phyloP scores from a whole-genome alignment of 257 asterid genomes.

The Solanum acaule region DNA sequence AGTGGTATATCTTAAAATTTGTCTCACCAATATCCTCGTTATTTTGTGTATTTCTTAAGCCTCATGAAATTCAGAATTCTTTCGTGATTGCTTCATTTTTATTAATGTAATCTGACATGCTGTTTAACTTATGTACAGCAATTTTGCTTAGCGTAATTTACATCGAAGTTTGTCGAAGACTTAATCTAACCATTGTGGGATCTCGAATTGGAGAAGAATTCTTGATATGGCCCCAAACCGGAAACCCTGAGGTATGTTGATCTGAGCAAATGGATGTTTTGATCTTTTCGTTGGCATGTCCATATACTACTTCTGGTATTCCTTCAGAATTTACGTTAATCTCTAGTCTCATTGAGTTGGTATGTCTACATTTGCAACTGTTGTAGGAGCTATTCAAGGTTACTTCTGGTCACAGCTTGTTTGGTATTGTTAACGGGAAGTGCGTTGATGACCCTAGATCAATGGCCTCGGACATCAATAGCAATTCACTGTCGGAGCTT shows the following conservation, averaged over 20 bases:
- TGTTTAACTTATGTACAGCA: conserved; percentile 36
- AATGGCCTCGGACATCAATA: conserved; percentile 81
- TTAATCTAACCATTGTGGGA: conserved; percentile 79
- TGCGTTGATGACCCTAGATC: conserved; percentile 86
- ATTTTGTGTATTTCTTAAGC: neutral
- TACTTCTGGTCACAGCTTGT: conserved; percentile 77
- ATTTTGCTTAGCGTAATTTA: conserved; percentile 87
- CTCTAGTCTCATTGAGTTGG: neutral
- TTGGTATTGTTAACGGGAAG: conserved; percentile 73
- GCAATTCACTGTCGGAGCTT: conserved; percentile 65
- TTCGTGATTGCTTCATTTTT: neutral
- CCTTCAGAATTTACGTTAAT: neutral
- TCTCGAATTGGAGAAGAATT: conserved; percentile 98
- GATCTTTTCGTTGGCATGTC: neutral
- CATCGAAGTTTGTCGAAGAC: conserved; percentile 91
- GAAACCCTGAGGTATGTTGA: conserved; percentile 74
- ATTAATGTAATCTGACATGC: conserved; percentile 3
- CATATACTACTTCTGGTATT: neutral
- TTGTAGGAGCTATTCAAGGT: conserved; percentile 76
- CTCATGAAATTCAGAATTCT: neutral
- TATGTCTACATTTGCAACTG: neutral
- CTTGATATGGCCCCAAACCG: conserved; percentile 90
- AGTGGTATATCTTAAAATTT: conserved; percentile 45
- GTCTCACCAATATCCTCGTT: neutral
- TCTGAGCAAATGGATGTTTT: neutral